phyloP scores from a whole-genome alignment of 768 basidiomycete species.

The Lyophyllum atratum region DNA sequence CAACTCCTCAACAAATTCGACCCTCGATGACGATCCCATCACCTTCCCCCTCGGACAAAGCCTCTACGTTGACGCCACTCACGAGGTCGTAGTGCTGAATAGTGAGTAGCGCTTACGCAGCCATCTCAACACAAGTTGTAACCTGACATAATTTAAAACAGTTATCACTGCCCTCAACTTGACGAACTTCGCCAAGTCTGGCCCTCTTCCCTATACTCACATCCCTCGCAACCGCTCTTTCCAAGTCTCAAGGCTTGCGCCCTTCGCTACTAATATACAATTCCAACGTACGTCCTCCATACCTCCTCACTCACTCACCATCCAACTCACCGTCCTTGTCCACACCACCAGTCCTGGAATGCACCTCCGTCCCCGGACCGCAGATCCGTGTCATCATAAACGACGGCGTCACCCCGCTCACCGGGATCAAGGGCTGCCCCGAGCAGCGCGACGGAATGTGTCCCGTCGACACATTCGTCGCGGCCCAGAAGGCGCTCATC shows the following conservation, averaged over 20 bases:
- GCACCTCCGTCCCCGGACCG: slow-evolving; percentile 45
- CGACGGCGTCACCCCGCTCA: slow-evolving; percentile 83
- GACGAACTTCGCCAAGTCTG: slow-evolving; percentile 67
- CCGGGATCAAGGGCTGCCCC: slow-evolving; percentile 74
- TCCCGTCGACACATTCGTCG: slow-evolving; percentile 69
- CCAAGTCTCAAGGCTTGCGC: slow-evolving; percentile 74
- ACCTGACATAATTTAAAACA: slow-evolving; percentile 21
- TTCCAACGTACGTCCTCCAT: slow-evolving; percentile 67
- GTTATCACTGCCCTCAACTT: slow-evolving; percentile 87
- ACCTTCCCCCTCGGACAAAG: slow-evolving; percentile 74
- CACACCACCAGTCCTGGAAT: slow-evolving; percentile 58
- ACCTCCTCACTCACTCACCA: slow-evolving; percentile 11
- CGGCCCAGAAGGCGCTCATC: slow-evolving; percentile 67
- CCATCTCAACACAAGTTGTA: not conserved
- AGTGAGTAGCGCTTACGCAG: slow-evolving; percentile 41
- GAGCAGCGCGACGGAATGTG: slow-evolving; percentile 78
- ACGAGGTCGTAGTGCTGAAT: slow-evolving; percentile 90
- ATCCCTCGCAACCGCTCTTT: slow-evolving; percentile 68
- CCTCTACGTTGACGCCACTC: slow-evolving; percentile 87
- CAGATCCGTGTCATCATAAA: slow-evolving; percentile 87
- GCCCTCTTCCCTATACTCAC: slow-evolving; percentile 75
- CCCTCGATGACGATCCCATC: slow-evolving; percentile 65
- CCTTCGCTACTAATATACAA: slow-evolving; percentile 87
- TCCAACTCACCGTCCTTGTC: slow-evolving; percentile 8
- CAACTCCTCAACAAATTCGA: slow-evolving; percentile 85